Base-by-base conservation (phyloP, 805 yeast genomes). In the Lachancea sp. region DNA sequence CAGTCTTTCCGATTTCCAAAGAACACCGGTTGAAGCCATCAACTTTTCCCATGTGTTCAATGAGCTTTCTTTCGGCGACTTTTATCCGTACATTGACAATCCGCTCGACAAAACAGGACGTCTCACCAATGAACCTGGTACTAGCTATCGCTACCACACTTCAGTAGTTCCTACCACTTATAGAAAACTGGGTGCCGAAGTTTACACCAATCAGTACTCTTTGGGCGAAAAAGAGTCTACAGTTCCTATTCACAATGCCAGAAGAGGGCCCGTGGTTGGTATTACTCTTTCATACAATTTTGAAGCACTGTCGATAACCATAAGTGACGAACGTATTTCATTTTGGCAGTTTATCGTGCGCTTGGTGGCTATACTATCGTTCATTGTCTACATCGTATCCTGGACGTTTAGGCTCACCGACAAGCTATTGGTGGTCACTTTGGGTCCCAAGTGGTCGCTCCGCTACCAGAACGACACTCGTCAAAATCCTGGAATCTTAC, bases 61-160 rank as follows among this genome's bases (percentile, higher is more conserved):
- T 48, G 98, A 91, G 63, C 78, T 89, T 50, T 88, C 97, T 10
- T 91, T 82, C 66, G 99, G 99, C 12, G 86, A 79, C 31, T 89
- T 84, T 63, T 89, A 79, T 58, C 97, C 99, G 2, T 83, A 77
- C 54, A 72, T 90, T 50, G 74, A 82, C 54, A 91, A 91, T 59
- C 95, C 96, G n/a, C 72, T 93, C 51, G 98, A 93, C 62, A 72
- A 72, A 38, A 82, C 91, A 0, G 83, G 79, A 0, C 77, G 81
- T 52, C 46, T 64, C 17, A 73, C 88, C 1, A 68, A 70, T 0
- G 70, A 74, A 2, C 68, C 72, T 18, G 48, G 70, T 16, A 79
- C 75, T 47, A 63, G 72, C 1, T 86, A 70, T 64, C 77, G 77
- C 42, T 93, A 93, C 63, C 77, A 72, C 53, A 57, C 89, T 51